Evolutionary conservation across 192 early-diverging fungal genomes (phyloP).

Genomic region (Phycomyces nitens): DNA sequence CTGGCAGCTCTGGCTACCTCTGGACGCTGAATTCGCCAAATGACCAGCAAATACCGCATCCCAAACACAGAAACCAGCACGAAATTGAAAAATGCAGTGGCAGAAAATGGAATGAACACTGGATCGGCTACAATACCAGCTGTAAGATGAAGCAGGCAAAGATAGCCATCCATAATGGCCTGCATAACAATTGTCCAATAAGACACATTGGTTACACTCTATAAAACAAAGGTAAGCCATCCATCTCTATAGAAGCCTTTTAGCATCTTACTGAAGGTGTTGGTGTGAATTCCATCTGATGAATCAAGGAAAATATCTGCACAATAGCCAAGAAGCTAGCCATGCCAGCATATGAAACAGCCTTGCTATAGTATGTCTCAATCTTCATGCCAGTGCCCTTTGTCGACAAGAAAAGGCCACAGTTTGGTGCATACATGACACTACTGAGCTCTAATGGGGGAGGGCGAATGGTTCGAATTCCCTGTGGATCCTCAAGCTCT

Average conservation of each 20-base stretch:
- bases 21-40: conserved; percentile 66
- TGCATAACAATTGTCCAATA: conserved; percentile 61
- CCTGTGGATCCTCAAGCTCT: conserved; percentile 52
- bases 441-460: conserved; percentile 37
- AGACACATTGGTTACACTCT: conserved; percentile 64
- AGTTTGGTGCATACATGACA: conserved; percentile 49
- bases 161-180: conserved; percentile 61
- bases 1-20: conserved; percentile 42
- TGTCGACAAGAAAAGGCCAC: conserved; percentile 32
- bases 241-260: neutral
- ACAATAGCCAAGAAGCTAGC: conserved; percentile 35
- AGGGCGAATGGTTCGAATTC: conserved; percentile 40
- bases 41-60: conserved; percentile 66
- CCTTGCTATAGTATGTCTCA: conserved; percentile 50
- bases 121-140: conserved; percentile 49
- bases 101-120: conserved; percentile 57
- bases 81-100: conserved; percentile 62
- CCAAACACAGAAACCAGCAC: conserved; percentile 63
- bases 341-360: conserved; percentile 46
- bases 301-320: conserved; percentile 47
- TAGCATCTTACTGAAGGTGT: conserved; percentile 57
- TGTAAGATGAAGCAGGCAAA: conserved; percentile 60
- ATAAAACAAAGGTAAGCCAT: neutral
- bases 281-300: conserved; percentile 62
- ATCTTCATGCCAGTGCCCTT: conserved; percentile 45